Evolutionary conservation across 176 grass and related monocot genomes (phyloP), one percentile per base, ranked within the genome.

Genomic region (Tuctoria greenei): DNA sequence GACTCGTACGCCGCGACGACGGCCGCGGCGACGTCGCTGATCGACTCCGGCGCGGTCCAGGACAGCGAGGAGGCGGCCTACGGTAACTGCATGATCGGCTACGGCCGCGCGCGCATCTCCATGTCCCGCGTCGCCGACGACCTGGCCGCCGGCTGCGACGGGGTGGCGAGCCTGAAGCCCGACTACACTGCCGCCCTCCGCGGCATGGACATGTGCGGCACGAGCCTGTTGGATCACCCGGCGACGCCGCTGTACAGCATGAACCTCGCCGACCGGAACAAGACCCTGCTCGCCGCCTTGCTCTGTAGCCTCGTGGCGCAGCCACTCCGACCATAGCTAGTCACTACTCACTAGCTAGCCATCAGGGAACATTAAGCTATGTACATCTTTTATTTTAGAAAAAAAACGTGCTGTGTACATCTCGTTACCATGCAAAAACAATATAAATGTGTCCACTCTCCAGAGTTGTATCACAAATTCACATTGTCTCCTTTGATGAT

Each of bases 241-340:
- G 51, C 16, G 41, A 67, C 83, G 12, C 83, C 61, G 49, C 8
- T 85, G 40, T 59, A 60, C 31, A 28, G 4, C 27, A 59, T 43
- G 76, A 79, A 79, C 42, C 83, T 85, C 34, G 83, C 70, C 41
- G 76, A 85, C 46, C 74, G 82, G 47, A 84, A 84, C 74, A 37
- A 46, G 82, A 54, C 59, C 7, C 11, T 78, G 58, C 67, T 84
- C 46, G 82, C 58, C 40, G 75, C 37, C 66, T 64, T 77, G 65
- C 73, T 84, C 2, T 84, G 55, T 24, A 84, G 18, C 65, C 73
- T 77, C 4, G 65, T 83, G 34, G n/a, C 81, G 13, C 21, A 2
- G 12, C 52, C 64, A 2, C 15, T 31, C 52, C 9, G 27, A 49
- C 6, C 28, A 2, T 35, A 23, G 10, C 18, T n/a, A 50, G 28